Conservation (phyloP, 2,329 filamentous ascomycete genomes). For the Claviceps paspali region DNA sequence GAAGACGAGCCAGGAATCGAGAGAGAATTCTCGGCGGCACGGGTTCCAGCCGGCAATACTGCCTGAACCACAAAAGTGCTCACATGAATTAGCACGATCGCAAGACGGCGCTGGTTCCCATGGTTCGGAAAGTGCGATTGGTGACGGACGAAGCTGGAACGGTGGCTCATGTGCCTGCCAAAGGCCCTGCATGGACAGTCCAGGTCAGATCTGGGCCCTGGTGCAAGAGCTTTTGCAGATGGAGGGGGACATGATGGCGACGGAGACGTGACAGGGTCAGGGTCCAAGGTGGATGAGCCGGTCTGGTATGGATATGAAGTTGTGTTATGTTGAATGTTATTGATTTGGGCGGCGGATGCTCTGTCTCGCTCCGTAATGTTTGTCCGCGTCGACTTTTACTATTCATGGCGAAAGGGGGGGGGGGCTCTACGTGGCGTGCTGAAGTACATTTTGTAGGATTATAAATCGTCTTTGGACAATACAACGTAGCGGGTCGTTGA, state of each 20-base stretch:
- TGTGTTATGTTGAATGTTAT: neutral
- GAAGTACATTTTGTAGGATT: too few species aligned
- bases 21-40: neutral
- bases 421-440: too few species aligned
- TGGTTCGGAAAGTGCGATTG: neutral
- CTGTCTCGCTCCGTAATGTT: too few species aligned
- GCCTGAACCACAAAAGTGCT: neutral
- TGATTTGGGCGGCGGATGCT: too few species aligned
- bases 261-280: neutral
- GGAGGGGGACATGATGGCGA: constrained; percentile 7
- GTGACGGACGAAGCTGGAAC: neutral
- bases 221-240: constrained; percentile 16
- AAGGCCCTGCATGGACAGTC: constrained; percentile 9
- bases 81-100: neutral
- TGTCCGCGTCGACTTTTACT: too few species aligned
- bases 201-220: constrained; percentile 17
- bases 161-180: neutral
- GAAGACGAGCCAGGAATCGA: neutral
- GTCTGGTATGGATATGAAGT: too few species aligned
- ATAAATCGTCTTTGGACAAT: too few species aligned
- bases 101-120: constrained; percentile 2
- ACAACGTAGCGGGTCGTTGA: too few species aligned
- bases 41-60: neutral
- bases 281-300: too few species aligned
- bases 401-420: too few species aligned